Percentiles rank a stretch among this genome's conserved stretches.
phyloP scores from a whole-genome alignment of 2,329 filamentous ascomycete species.

The Diaporthe destruens region DNA sequence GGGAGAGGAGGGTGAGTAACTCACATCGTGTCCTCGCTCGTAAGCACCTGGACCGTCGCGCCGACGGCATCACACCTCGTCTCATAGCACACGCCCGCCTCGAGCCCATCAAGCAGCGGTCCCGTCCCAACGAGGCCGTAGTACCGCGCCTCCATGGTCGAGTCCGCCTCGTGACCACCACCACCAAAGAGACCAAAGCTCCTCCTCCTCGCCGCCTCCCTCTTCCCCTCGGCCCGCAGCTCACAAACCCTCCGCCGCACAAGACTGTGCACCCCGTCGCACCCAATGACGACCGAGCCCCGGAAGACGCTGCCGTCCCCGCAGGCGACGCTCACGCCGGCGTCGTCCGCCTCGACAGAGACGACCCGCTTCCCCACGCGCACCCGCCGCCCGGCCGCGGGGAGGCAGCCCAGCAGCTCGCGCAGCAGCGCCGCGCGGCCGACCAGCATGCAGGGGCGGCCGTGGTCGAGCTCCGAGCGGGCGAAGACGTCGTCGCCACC shows the following conservation, averaged over 20 bases:
- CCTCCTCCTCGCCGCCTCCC: background rate
- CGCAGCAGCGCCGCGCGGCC: slow-evolving; percentile 40
- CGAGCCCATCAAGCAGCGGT: slow-evolving; percentile 3
- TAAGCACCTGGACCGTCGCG: slow-evolving; percentile 16
- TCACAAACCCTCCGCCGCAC: slow-evolving; percentile 41
- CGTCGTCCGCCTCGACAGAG: slow-evolving; percentile 25
- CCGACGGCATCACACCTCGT: background rate
- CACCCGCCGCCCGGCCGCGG: slow-evolving; percentile 30
- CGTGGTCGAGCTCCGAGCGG: slow-evolving; percentile 38
- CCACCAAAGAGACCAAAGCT: background rate
- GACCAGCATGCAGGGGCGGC: slow-evolving; percentile 43
- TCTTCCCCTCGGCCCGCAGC: slow-evolving; percentile 15
- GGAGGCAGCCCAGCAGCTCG: slow-evolving; percentile 42
- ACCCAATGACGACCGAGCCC: slow-evolving; percentile 44
- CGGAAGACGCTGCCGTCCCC: slow-evolving; percentile 41
- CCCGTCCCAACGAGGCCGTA: slow-evolving; percentile 37
- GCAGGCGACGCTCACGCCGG: slow-evolving; percentile 41
- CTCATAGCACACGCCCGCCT: slow-evolving; percentile 30
- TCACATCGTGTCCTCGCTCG: background rate
- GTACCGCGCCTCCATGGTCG: slow-evolving; percentile 37
- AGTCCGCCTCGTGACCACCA: background rate
- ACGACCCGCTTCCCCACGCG: slow-evolving; percentile 41
- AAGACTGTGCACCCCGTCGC: slow-evolving; percentile 44
- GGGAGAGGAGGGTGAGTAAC: background rate
- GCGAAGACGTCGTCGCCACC: slow-evolving; percentile 41